phyloP scores from a whole-genome alignment of 2,329 filamentous ascomycete species.

The Cordyceps farinosa region DNA sequence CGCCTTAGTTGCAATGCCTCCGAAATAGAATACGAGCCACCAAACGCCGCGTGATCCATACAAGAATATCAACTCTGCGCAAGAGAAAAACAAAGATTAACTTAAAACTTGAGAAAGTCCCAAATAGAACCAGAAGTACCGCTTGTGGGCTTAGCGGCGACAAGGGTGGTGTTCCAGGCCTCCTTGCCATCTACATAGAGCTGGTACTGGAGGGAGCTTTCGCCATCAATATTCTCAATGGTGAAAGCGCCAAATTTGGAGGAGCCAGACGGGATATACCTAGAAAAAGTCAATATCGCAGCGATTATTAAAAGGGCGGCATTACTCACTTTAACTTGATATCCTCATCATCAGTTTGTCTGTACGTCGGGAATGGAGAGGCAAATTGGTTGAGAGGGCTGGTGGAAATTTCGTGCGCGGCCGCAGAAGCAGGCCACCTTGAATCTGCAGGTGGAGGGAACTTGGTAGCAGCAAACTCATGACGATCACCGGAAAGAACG shows the following conservation, averaged over 20 bases:
- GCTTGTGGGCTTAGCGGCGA: constrained; percentile 39
- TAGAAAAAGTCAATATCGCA: constrained; percentile 27
- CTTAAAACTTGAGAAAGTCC: constrained; percentile 37
- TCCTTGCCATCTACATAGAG: constrained; percentile 79
- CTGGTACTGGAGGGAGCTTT: constrained; percentile 72
- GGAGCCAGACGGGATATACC: constrained; percentile 78
- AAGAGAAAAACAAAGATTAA: neutral
- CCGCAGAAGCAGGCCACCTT: constrained; percentile 59
- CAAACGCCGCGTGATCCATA: constrained; percentile 9
- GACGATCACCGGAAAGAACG: constrained; percentile 85
- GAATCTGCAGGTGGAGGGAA: constrained; percentile 61
- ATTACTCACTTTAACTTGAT: constrained; percentile 72
- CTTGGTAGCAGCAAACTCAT: constrained; percentile 91
- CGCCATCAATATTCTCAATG: constrained; percentile 63
- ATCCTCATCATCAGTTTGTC: constrained; percentile 76
- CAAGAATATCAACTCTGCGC: neutral
- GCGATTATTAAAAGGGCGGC: too few species aligned
- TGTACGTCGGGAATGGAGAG: constrained; percentile 77
- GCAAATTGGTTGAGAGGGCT: constrained; percentile 94
- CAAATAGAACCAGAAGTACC: constrained; percentile 39
- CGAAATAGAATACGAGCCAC: neutral
- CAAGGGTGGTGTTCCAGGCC: constrained; percentile 63
- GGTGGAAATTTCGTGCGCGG: constrained; percentile 87
- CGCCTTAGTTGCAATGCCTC: neutral
- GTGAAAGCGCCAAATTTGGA: constrained; percentile 77